A percentile compares a stretch with the other conserved stretches of the same genome.
Evolutionary conservation across 129 eudicot species (phyloP).

Genomic region (Chrysanthemum makinoi): DNA sequence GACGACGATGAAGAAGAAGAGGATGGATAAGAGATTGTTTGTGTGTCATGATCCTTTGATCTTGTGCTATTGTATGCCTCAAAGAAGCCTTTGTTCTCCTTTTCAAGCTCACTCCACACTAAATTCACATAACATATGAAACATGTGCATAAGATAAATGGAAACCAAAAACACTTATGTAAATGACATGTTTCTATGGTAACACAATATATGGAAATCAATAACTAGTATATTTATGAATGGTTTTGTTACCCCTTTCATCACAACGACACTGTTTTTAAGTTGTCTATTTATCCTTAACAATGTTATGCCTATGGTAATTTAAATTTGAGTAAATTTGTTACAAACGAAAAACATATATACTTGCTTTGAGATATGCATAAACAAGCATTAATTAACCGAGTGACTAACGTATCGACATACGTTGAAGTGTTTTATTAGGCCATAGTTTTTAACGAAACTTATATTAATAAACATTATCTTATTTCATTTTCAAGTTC

Average conservation of each 20-base stretch:
- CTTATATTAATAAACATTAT: no score
- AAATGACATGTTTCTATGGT: background rate
- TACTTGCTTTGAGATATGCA: no score
- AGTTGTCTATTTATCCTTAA: background rate
- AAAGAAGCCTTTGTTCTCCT: slow-evolving; percentile 71
- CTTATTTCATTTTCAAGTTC: no score
- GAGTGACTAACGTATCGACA: no score
- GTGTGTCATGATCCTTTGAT: slow-evolving; percentile 18
- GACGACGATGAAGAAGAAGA: slow-evolving; percentile 22
- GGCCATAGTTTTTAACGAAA: no score
- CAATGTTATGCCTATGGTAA: background rate
- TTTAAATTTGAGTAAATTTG: no score
- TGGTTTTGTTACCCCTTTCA: background rate
- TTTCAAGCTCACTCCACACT: slow-evolving; percentile 90
- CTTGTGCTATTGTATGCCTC: slow-evolving; percentile 47
- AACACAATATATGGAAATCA: background rate
- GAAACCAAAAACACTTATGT: background rate
- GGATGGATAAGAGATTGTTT: background rate
- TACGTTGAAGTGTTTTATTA: no score
- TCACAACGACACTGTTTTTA: background rate
- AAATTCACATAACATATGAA: slow-evolving; percentile 16
- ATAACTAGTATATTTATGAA: background rate
- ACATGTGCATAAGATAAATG: slow-evolving; percentile 14
- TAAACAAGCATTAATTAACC: no score
- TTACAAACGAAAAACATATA: no score